phyloP scores from a whole-genome alignment of 768 basidiomycete genomes.

The Xerocomus spinulosus region DNA sequence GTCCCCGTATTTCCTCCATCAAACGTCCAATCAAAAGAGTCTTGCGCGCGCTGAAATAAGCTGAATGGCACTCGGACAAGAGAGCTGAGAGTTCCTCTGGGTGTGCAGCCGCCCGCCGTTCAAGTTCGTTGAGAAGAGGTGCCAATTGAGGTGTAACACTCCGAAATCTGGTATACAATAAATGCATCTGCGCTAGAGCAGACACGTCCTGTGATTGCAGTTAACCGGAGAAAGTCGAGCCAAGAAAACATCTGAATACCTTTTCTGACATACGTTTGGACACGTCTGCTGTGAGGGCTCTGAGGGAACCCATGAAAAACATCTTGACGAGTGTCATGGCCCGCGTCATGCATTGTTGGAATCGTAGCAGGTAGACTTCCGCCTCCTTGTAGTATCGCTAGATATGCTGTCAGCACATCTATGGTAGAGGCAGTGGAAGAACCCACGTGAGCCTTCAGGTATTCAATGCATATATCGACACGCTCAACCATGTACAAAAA shows the following conservation, averaged over 20 bases:
- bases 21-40: conserved; percentile 68
- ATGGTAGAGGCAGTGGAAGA: not conserved
- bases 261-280: conserved; percentile 71
- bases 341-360: conserved; percentile 97
- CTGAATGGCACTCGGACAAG: conserved; percentile 79
- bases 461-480: conserved; percentile 91
- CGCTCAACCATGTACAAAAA: conserved; percentile 96
- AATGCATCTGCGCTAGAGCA: conserved; percentile 71
- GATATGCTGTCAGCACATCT: conserved; percentile 2
- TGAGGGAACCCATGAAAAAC: conserved; percentile 85
- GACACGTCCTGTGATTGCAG: conserved; percentile 58
- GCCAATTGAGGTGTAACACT: conserved; percentile 66
- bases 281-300: conserved; percentile 75
- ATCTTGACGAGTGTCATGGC: conserved; percentile 98
- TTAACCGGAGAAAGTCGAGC: not conserved
- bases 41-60: conserved; percentile 76
- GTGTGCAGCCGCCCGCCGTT: conserved; percentile 66
- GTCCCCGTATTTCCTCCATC: conserved; percentile 72
- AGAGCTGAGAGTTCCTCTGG: conserved; percentile 83
- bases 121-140: conserved; percentile 81
- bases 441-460: conserved; percentile 80
- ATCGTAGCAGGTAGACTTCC: conserved; percentile 91
- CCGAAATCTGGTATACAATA: conserved; percentile 86
- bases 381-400: conserved; percentile 91
- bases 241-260: conserved; percentile 34